Conservation (phyloP, 305 asterid genomes). For the Fraxinus greggii region DNA sequence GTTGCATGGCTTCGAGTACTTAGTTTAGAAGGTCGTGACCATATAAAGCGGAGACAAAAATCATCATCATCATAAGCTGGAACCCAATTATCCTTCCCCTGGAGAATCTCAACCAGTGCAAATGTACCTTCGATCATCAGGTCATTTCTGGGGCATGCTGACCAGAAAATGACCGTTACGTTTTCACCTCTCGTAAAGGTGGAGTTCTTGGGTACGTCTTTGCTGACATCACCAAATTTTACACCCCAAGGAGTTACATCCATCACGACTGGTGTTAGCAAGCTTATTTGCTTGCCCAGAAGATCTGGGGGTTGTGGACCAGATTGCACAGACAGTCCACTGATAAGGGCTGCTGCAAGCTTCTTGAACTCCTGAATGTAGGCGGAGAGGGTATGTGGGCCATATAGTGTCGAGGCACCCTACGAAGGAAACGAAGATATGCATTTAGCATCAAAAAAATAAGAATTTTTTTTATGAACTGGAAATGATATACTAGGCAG, state of each 20-base stretch:
- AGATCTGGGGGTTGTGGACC: conserved; percentile 92
- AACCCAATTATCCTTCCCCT: conserved; percentile 64
- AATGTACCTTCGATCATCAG: conserved; percentile 98
- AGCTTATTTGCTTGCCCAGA: conserved; percentile 69
- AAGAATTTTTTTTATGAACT: background rate
- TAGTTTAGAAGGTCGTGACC: conserved; percentile 84
- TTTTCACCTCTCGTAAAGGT: conserved; percentile 62
- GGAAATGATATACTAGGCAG: background rate
- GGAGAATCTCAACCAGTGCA: conserved; percentile 79
- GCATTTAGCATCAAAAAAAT: background rate
- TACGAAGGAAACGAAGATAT: conserved; percentile 28
- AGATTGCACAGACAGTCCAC: conserved; percentile 47
- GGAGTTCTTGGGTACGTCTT: conserved; percentile 72
- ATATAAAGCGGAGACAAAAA: conserved; percentile 73
- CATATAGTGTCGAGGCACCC: conserved; percentile 96
- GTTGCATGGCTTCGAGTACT: conserved; percentile 75
- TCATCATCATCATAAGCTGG: conserved; percentile 94
- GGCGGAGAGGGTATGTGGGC: conserved; percentile 84
- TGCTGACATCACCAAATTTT: conserved; percentile 65
- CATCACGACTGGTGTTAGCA: conserved; percentile 70
- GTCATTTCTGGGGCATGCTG: conserved; percentile 94
- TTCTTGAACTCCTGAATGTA: conserved; percentile 86
- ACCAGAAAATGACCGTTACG: conserved; percentile 72
- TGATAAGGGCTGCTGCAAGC: conserved; percentile 66
- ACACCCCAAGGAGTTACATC: conserved; percentile 69